Conservation (phyloP, 2,329 filamentous ascomycete genomes). For the Leptographium radiaticola region DNA sequence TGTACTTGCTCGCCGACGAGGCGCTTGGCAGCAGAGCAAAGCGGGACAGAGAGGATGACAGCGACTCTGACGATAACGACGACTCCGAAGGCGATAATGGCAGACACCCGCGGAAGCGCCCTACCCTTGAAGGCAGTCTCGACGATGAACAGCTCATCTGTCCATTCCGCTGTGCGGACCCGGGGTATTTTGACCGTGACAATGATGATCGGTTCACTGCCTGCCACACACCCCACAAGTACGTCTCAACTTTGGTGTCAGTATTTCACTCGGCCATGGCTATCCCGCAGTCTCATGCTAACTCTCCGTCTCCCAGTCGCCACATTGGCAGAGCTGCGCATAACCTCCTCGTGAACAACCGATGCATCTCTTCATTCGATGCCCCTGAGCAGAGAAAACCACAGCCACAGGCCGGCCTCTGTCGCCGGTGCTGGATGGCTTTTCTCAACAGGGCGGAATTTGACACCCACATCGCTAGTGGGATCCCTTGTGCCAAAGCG, state of each 20-base stretch:
- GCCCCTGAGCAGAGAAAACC: conserved; percentile 10
- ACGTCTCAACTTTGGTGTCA: conserved; percentile 22
- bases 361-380: conserved; percentile 18
- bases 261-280: conserved; percentile 1
- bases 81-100: not conserved
- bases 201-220: conserved; percentile 17
- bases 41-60: not conserved
- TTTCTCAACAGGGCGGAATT: conserved; percentile 16
- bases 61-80: not conserved
- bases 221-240: conserved; percentile 19
- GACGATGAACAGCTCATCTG: conserved; percentile 17
- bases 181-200: conserved; percentile 13
- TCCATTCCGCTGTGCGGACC: conserved; percentile 10
- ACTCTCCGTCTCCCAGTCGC: conserved; percentile 12
- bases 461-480: conserved; percentile 12
- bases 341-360: conserved; percentile 14
- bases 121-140: conserved; percentile 5
- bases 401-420: conserved; percentile 18
- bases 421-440: conserved; percentile 19
- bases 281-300: not conserved
- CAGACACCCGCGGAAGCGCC: not conserved
- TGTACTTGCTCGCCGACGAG: not conserved
- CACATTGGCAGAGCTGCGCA: conserved; percentile 20
- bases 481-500: conserved; percentile 12
- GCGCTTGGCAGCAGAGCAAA: not conserved